Evolutionary conservation across 2,329 filamentous ascomycete genomes (phyloP), one percentile per base, ranked within the genome.

Genomic region (Paraphoma sp.): DNA sequence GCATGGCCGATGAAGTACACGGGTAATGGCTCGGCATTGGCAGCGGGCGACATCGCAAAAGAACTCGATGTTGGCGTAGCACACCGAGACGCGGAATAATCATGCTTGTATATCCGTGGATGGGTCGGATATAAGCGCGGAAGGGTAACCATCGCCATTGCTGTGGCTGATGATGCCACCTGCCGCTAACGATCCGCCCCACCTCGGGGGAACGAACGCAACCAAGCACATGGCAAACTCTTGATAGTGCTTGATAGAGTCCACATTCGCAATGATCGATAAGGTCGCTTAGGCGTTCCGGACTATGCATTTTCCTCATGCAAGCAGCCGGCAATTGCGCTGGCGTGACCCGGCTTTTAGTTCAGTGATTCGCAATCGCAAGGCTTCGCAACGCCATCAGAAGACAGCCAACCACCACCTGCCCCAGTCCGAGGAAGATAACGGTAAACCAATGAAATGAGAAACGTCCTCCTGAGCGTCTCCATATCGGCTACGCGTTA

Each of bases 1-100:
- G 48, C 48, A 18, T 51, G 48, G 18, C 48, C 41, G 6, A 51
- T 51, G 29, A 51, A 51, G 23, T 51, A 51, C 12, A 33, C 29
- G 30, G 41, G 48, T 30, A 51, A 28, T 14, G 41, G 38, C 29
- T 51, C 36, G 40, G 41, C 23, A 33, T 4, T 12, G n/a, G 42
- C 30, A n/a, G 23, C 28, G 14, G 48, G 43, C 16, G 48, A 30
- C 48, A 51, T 45, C 9, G 42, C 18, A 12, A 23, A 45, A 18
- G 18, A 18, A 12, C 7, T 28, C 11, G 42, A 23, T 45, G 8
- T 17, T 12, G 23, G 7, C 6, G n/a, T 23, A 18, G 42, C n/a
- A 36, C 14, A 10, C 10, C 33, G 33, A 36, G 33, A 36, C 10
- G 14, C 33, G 10, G 33, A 3, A 36, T 36, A 2, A 36, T 3